Base-by-base conservation (phyloP, 306 rosid species). In the Carpinus viminea region DNA sequence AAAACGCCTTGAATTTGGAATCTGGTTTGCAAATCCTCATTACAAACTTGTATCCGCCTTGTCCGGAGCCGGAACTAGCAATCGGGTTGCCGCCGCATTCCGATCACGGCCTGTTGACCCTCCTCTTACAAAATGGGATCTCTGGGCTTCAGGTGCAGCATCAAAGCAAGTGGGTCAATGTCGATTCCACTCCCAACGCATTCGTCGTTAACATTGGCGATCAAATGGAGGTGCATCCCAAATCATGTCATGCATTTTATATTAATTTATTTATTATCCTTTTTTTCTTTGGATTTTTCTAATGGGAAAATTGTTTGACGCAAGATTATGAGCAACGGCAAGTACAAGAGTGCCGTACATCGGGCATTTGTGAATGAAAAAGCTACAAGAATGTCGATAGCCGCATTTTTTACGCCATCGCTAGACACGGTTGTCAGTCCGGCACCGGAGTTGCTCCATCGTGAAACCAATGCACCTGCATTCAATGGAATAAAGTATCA, bases 81-180 rank as follows among this genome's bases (percentile, higher is more conserved):
- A 68, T 90, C 81, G 94, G 97, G 47, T 76, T 92, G 78, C 94
- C 91, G 10, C 88, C 93, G 31, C 97, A 90, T 87, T 87, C 93
- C 7, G 97, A 92, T 70, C 90, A 85, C 12, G 92, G 87, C 82
- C 84, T 90, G 56, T 62, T 90, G 61, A 88, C 88, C 75, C 66
- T 87, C 28, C 85, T 90, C 55, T 62, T 77, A 12, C 89, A 88
- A 53, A 92, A 90, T 46, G 97, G 89, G 7, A 75, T 92, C 47
- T 57, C 73, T 71, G 93, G 93, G 73, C 90, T 92, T 76, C 97
- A 92, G 85, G 75, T 88, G 13, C 85, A 79, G 65, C 91, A 85
- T 76, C 82, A 88, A 36, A 88, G 80, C 18, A 90, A 82, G 38
- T 90, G 92, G 92, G 82, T 92, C 80, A 84, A 84, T 70, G 91